These are phyloP conservation scores for Gonium pectorale DNA, from an alignment of 139 green algal species.

Conservation along the genomic window DNA sequence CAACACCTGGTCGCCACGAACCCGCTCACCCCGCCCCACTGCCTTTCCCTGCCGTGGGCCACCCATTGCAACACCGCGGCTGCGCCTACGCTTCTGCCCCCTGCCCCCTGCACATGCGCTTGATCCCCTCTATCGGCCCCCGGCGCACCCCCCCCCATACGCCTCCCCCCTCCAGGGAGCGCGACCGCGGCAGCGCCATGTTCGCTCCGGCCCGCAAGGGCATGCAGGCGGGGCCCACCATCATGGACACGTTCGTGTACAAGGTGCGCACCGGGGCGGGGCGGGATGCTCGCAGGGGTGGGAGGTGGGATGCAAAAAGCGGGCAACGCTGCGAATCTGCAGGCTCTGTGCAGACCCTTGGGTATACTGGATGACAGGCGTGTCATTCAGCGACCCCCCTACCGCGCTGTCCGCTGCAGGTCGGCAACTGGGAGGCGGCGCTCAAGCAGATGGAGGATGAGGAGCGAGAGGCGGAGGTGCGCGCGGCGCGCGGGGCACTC, in stretches of 20 bases:
- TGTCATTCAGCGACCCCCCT: background rate
- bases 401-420: background rate
- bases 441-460: constrained; percentile 25
- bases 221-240: background rate
- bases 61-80: no score
- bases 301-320: background rate
- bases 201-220: constrained; percentile 8
- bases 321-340: no score
- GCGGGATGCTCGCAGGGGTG: background rate
- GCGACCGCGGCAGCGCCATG: constrained; percentile 13
- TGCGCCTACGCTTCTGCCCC: no score
- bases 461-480: constrained; percentile 27
- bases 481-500: no score
- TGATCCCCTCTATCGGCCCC: background rate
- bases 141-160: no score
- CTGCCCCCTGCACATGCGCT: no score
- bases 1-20: no score
- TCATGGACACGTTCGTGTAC: constrained; percentile 41
- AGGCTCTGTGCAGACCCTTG: no score
- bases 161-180: constrained; percentile 2
- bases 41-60: no score
- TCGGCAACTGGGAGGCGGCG: constrained; percentile 16
- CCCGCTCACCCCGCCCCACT: no score
- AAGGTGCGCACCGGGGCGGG: constrained; percentile 7
- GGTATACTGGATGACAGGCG: no score